Evolutionary conservation across 148 eudicot genomes (phyloP).

Genomic region (Silene latifolia): DNA sequence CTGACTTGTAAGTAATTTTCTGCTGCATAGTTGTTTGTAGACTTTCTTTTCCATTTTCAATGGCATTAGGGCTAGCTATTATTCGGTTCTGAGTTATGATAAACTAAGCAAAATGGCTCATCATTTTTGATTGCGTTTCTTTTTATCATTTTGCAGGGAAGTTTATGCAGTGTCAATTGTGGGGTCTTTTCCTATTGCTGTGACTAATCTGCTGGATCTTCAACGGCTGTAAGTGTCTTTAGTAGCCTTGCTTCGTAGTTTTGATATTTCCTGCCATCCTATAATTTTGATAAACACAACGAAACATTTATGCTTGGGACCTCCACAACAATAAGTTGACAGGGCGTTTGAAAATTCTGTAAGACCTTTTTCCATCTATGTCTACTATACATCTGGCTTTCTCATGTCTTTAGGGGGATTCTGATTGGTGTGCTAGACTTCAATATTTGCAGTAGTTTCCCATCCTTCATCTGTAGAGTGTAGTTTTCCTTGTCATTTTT

Average conservation of each 20-base stretch:
- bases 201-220: constrained; percentile 95
- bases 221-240: constrained; percentile 70
- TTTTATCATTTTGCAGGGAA: too few species aligned
- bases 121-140: too few species aligned
- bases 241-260: constrained; percentile 1
- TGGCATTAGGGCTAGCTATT: too few species aligned
- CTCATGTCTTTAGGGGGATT: background rate
- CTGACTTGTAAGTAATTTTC: too few species aligned
- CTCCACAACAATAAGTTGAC: constrained; percentile 94
- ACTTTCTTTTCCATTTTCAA: too few species aligned
- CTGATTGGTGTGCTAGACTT: background rate
- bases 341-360: constrained; percentile 46
- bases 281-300: constrained; percentile 7
- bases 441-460: too few species aligned
- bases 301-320: constrained; percentile 53
- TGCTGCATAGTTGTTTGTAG: too few species aligned
- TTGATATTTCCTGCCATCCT: background rate
- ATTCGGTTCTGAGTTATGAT: too few species aligned
- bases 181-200: constrained; percentile 96
- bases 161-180: too few species aligned
- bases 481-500: background rate
- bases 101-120: too few species aligned
- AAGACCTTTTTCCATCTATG: constrained; percentile 16
- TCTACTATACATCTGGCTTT: background rate
- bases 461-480: background rate